Percentiles rank a stretch among this genome's conserved stretches.
Evolutionary conservation across 345 rosid species (phyloP).

Genomic region (Cardamine chenopodiifolia): DNA sequence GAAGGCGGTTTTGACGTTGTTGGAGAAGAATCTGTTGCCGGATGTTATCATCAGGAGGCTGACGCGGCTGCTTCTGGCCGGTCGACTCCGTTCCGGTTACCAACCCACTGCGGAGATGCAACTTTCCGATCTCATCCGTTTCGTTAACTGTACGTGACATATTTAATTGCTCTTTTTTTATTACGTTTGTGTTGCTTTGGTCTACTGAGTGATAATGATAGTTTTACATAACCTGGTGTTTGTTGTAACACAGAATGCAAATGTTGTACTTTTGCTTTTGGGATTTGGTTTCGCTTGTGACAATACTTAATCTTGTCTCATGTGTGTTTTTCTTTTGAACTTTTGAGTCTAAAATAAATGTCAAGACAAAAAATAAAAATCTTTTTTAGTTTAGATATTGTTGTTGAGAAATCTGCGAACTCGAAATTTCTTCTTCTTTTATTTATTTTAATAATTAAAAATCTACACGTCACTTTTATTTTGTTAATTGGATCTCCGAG

Average conservation of each 20-base stretch:
- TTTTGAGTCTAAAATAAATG: neutral
- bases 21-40: constrained; percentile 77
- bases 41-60: constrained; percentile 64
- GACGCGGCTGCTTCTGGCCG: constrained; percentile 66
- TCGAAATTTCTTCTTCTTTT: neutral
- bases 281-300: constrained; percentile 1
- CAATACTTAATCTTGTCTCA: neutral
- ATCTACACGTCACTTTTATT: neutral
- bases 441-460: neutral
- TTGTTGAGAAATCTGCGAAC: constrained; percentile 28
- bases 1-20: constrained; percentile 52
- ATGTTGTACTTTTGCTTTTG: neutral
- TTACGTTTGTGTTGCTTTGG: neutral
- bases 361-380: too few species aligned
- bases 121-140: constrained; percentile 66
- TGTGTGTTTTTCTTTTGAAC: neutral
- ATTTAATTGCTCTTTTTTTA: neutral
- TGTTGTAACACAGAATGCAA: neutral
- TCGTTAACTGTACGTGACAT: constrained; percentile 52
- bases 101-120: constrained; percentile 60
- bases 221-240: neutral
- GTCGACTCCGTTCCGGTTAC: constrained; percentile 74
- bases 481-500: constrained; percentile 5
- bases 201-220: neutral
- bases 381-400: constrained; percentile 13